Evolutionary conservation across 371 early-diverging fungal genomes (phyloP), one percentile per base, ranked within the genome.

Genomic region (Syncephalastrum racemosum): DNA sequence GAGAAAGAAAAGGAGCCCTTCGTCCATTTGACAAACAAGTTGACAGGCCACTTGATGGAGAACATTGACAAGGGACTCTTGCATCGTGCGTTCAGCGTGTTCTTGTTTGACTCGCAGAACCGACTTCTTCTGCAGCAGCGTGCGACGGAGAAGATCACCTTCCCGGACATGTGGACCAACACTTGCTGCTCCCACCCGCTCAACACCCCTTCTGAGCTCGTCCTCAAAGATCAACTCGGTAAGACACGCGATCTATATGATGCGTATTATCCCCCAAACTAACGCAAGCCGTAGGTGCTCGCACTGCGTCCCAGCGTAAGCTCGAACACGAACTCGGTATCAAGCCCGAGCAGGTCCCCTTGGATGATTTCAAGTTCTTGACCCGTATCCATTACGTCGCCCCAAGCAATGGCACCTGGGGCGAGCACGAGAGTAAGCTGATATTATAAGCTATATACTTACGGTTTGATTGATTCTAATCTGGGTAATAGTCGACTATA

Each of bases 151-250:
- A 98, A 98, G 77, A 96, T 97, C 73, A 98, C 98, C 4, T 98
- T 98, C 71, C 98, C 98, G 13, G 90, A 90, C 46, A 87, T 86
- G 83, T 97, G 84, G 81, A 97, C 98, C 53, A 98, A 98, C 79
- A 97, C 98, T 8, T 97, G 97, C 80, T 98, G 98, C 79, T 93
- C 94, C 42, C 98, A 98, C 67, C 98, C 98, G 15, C 83, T 97
- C 55, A 86, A 88, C 68, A 81, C 75, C 12, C 70, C 83, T n/a
- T 82, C 80, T 14, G 98, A 97, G 75, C 64, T 94, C 42, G 86
- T 88, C 23, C 94, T 92, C 64, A 71, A 76, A 54, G 83, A 86
- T 15, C 94, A 94, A 70, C 68, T 84, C 22, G 89, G 90, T 82
- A 69, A 52, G 58, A 53, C 2, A 10, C 8, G 20, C 4, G 22